phyloP scores from a whole-genome alignment of 805 yeast genomes.

The Cyberlindnera meyerae region DNA sequence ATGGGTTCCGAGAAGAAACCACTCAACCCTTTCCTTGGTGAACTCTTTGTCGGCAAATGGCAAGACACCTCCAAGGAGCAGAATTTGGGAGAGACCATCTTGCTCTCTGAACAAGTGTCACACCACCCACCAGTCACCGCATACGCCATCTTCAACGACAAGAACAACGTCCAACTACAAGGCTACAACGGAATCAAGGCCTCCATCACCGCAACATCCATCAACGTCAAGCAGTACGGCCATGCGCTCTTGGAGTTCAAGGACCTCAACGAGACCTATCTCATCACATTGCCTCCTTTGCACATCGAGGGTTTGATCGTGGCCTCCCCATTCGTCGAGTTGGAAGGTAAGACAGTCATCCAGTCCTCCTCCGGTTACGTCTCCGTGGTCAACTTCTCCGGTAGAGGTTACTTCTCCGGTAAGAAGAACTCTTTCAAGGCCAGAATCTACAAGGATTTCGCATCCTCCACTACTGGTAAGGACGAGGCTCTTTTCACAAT shows the following conservation, averaged over 20 bases:
- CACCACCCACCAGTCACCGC: slow-evolving; percentile 99
- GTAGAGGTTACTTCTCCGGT: slow-evolving; percentile 93
- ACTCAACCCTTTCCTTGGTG: slow-evolving; percentile 93
- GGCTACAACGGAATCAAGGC: slow-evolving; percentile 92
- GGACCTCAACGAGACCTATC: slow-evolving; percentile 59
- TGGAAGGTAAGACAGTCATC: slow-evolving; percentile 83
- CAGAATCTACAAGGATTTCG: slow-evolving; percentile 54
- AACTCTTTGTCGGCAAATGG: slow-evolving; percentile 90
- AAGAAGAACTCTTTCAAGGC: slow-evolving; percentile 92
- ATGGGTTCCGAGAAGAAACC: slow-evolving; percentile 98
- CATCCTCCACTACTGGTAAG: slow-evolving; percentile 41
- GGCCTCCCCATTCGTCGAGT: slow-evolving; percentile 91
- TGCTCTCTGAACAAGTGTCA: slow-evolving; percentile 88
- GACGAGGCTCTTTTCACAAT: slow-evolving; percentile 73
- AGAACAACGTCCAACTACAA: slow-evolving; percentile 62
- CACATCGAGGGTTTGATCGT: slow-evolving; percentile 91
- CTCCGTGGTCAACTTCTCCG: slow-evolving; percentile 73
- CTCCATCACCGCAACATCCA: slow-evolving; percentile 69
- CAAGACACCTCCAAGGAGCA: slow-evolving; percentile 43
- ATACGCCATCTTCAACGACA: slow-evolving; percentile 72
- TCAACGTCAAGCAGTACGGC: slow-evolving; percentile 88
- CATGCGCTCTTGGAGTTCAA: slow-evolving; percentile 73
- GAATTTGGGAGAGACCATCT: slow-evolving; percentile 66
- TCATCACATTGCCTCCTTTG: slow-evolving; percentile 87
- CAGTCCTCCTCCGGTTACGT: slow-evolving; percentile 76